Evolutionary conservation across 345 rosid species (phyloP).

Genomic region (Cardamine occulta): DNA sequence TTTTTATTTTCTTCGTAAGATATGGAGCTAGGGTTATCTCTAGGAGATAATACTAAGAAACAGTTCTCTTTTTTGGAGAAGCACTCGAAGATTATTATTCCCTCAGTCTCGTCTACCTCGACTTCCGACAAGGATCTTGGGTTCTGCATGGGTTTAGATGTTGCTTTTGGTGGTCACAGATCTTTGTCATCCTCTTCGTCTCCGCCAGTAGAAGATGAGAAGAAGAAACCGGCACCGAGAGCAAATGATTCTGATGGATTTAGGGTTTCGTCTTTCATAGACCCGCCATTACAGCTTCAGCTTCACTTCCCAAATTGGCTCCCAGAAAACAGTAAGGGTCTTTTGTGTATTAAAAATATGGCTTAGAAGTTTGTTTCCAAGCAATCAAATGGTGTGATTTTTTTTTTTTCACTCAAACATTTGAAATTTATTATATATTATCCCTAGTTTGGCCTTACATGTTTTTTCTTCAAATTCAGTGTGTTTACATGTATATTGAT

Average conservation of each 20-base stretch:
- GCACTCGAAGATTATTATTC: conserved; percentile 27
- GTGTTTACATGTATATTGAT: not conserved
- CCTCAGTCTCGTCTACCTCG: conserved; percentile 42
- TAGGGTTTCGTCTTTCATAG: conserved; percentile 49
- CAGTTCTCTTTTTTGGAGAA: conserved; percentile 61
- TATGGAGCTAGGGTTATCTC: conserved; percentile 90
- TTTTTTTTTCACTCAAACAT: not conserved
- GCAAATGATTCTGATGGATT: conserved; percentile 16
- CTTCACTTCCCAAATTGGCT: conserved; percentile 77
- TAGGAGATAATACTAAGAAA: conserved; percentile 73
- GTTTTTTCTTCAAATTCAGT: not conserved
- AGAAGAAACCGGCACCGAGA: conserved; percentile 22
- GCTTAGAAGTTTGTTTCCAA: not conserved
- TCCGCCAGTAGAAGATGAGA: conserved; percentile 36
- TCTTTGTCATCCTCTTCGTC: conserved; percentile 41
- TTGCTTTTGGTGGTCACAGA: conserved; percentile 44
- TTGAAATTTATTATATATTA: not conserved
- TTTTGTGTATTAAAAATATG: not conserved
- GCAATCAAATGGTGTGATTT: not conserved
- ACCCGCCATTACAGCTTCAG: conserved; percentile 71
- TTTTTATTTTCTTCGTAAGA: conserved; percentile 19
- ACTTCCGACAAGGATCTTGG: conserved; percentile 56
- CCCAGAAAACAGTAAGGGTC: conserved; percentile 52
- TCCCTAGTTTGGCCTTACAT: conserved; percentile 28
- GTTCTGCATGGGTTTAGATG: conserved; percentile 62